Evolutionary conservation across 2,329 filamentous ascomycete genomes (phyloP).

Genomic region (Alternaria solani): DNA sequence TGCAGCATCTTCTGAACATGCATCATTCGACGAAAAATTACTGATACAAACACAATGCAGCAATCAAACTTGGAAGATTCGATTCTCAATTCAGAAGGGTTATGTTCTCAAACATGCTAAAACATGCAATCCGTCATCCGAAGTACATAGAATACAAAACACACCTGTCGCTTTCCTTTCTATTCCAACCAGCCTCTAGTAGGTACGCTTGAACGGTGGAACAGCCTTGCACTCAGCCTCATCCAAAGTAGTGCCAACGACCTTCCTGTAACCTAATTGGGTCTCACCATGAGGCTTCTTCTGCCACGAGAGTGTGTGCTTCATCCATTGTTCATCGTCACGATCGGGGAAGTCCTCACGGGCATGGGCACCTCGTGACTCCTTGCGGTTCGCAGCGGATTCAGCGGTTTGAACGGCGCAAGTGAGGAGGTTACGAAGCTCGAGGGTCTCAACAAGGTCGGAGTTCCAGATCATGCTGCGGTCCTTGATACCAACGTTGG

Average conservation of each 20-base stretch:
- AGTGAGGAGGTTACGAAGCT: slow-evolving; percentile 92
- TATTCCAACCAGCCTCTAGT: slow-evolving; percentile 62
- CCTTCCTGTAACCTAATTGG: slow-evolving; percentile 84
- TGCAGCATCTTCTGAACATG: not conserved
- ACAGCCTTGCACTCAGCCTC: slow-evolving; percentile 96
- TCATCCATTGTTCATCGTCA: slow-evolving; percentile 98
- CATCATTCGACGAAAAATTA: not conserved
- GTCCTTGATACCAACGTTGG: slow-evolving; percentile 92
- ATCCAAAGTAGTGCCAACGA: slow-evolving; percentile 84
- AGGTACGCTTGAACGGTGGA: slow-evolving; percentile 94
- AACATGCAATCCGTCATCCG: slow-evolving; percentile 33
- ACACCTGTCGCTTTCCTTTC: slow-evolving; percentile 5
- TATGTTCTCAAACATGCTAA: slow-evolving; percentile 13
- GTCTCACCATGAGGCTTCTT: slow-evolving; percentile 88
- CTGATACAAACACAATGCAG: not conserved
- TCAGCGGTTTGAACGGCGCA: slow-evolving; percentile 96
- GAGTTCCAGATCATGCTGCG: slow-evolving; percentile 99
- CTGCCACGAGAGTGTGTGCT: slow-evolving; percentile 97
- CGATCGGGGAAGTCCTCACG: slow-evolving; percentile 96
- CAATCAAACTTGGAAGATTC: slow-evolving; percentile 3
- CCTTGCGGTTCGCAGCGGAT: slow-evolving; percentile 91
- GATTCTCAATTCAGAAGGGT: not conserved
- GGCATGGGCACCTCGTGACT: slow-evolving; percentile 95
- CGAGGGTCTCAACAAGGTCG: slow-evolving; percentile 93
- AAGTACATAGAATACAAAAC: slow-evolving; percentile 50